A percentile compares a stretch with the other conserved stretches of the same genome.
Evolutionary conservation across 2,329 filamentous ascomycete species (phyloP).

Genomic region (Pestalotiopsis sp.): DNA sequence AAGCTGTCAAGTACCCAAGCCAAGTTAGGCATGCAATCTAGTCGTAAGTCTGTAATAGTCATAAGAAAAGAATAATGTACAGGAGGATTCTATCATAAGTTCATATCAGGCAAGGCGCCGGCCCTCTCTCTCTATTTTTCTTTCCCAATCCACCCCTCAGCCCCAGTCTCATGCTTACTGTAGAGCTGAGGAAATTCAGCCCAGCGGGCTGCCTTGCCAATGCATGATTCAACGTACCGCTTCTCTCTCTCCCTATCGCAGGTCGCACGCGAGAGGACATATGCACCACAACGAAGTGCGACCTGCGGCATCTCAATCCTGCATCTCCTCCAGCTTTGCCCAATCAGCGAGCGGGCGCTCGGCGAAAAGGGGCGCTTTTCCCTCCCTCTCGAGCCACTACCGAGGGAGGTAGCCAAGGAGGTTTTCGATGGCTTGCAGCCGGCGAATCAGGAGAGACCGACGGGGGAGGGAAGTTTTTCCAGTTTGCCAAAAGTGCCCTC

Average conservation of each 20-base stretch:
- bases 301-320: not conserved
- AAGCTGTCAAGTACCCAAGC: no score
- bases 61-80: no score
- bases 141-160: no score
- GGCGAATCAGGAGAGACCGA: not conserved
- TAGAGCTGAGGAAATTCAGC: not conserved
- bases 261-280: not conserved
- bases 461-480: not conserved
- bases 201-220: not conserved
- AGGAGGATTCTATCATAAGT: no score
- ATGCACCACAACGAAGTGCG: not conserved
- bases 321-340: no score
- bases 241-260: not conserved
- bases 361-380: no score
- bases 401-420: not conserved
- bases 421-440: not conserved
- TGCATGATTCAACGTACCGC: slow-evolving; percentile 4
- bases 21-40: no score
- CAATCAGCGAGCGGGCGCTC: no score
- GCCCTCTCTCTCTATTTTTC: no score
- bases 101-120: no score
- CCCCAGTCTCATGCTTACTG: not conserved
- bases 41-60: no score
- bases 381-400: no score
- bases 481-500: not conserved